Evolutionary conservation across 176 grass and related monocot species (phyloP).

Genomic region (Ampelocalamus luodianensis): DNA sequence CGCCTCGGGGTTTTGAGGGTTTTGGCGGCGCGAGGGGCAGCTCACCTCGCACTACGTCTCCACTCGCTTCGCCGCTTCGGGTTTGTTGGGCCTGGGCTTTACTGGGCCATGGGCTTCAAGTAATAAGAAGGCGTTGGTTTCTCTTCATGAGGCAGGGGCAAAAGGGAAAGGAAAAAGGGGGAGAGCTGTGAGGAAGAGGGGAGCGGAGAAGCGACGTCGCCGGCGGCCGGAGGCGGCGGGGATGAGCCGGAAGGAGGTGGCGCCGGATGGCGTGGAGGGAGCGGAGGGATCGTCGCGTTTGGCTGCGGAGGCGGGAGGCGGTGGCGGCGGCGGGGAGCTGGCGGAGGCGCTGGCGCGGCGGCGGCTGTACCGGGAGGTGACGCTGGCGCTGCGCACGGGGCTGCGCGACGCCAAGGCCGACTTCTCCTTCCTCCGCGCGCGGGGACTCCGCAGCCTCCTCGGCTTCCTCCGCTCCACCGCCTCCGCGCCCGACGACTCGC

Average conservation of each 20-base stretch:
- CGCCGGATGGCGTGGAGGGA: constrained; percentile 3
- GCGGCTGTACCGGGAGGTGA: constrained; percentile 91
- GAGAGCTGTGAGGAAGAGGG: constrained; percentile 5
- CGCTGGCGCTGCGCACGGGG: constrained; percentile 79
- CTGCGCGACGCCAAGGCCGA: constrained; percentile 86
- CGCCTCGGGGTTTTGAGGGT: constrained; percentile 43
- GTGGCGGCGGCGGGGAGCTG: constrained; percentile 53
- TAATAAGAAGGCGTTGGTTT: neutral
- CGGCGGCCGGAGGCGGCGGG: constrained; percentile 44
- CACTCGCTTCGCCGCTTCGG: neutral
- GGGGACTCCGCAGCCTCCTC: constrained; percentile 70
- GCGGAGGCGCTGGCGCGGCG: constrained; percentile 61
- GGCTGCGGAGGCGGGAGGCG: neutral
- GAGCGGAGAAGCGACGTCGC: constrained; percentile 33
- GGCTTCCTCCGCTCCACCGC: constrained; percentile 75
- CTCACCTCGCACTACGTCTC: constrained; percentile 15
- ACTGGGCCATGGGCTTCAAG: constrained; percentile 5
- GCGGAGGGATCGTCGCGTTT: constrained; percentile 42
- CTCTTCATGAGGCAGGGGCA: constrained; percentile 11
- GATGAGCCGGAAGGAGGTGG: constrained; percentile 58
- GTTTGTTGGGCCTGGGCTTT: neutral
- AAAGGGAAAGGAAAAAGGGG: neutral
- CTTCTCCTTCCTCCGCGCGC: constrained; percentile 92
- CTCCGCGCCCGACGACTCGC: constrained; percentile 56
- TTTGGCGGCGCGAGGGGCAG: constrained; percentile 43